Percentiles rank a stretch among this genome's conserved stretches.
These are phyloP conservation scores for Capronia coronata DNA, from an alignment of 2,329 filamentous ascomycete species.

Conservation along the genomic window DNA sequence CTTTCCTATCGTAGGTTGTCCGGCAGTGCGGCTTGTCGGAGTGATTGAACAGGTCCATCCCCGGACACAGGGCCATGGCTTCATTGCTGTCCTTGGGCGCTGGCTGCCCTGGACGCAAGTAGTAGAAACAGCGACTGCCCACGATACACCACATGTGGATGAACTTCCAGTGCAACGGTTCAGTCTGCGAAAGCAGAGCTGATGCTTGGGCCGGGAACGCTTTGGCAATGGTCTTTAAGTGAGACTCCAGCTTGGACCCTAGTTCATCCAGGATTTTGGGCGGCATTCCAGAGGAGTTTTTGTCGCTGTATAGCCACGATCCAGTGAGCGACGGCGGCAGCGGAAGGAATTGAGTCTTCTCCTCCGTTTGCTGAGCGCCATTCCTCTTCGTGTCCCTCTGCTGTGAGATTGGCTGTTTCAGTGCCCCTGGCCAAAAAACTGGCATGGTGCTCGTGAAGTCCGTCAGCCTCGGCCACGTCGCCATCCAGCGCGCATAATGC, in stretches of 20 bases:
- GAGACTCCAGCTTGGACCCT: conserved; percentile 3
- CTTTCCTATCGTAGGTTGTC: conserved; percentile 7
- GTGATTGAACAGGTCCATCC: conserved; percentile 27
- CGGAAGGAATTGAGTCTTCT: neutral
- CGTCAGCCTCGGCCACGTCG: conserved; percentile 19
- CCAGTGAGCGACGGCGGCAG: conserved; percentile 11
- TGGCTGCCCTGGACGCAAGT: conserved; percentile 6
- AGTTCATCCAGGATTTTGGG: conserved; percentile 4
- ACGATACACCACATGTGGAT: conserved; percentile 21
- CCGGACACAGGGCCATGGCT: conserved; percentile 23
- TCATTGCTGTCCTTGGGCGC: conserved; percentile 18
- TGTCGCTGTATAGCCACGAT: neutral
- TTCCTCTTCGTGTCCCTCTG: neutral
- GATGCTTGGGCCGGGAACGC: neutral
- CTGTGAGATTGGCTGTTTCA: neutral
- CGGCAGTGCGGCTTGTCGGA: conserved; percentile 1
- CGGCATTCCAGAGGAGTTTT: neutral
- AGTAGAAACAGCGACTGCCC: conserved; percentile 24
- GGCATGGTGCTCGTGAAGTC: conserved; percentile 19
- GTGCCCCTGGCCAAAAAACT: conserved; percentile 12
- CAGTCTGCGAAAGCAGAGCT: neutral
- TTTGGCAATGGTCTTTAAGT: neutral
- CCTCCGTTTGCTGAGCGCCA: neutral
- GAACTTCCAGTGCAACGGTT: conserved; percentile 7
- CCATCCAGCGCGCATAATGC: conserved; percentile 14